Evolutionary conservation across 208 protist species (phyloP).

Genomic region (Leishmania gerbilli): DNA sequence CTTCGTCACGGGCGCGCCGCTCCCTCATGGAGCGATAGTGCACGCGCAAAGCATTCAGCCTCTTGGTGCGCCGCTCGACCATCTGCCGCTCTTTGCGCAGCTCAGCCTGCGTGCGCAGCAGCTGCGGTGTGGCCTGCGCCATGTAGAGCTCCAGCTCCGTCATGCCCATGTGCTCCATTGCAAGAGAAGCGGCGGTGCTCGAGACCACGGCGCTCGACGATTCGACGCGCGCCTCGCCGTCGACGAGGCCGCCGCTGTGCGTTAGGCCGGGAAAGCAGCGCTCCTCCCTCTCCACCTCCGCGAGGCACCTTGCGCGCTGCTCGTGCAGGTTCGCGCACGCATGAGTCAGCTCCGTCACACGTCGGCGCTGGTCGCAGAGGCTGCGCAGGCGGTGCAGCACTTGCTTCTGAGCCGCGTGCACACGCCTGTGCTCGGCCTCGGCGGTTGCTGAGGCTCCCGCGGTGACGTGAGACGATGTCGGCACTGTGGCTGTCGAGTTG

Average conservation of each 20-base stretch:
- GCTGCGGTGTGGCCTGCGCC: conserved; percentile 45
- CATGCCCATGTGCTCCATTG: conserved; percentile 56
- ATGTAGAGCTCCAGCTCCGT: conserved; percentile 83
- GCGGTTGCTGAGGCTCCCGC: conserved; percentile 7
- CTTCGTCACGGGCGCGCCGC: conserved; percentile 17
- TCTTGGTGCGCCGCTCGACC: conserved; percentile 43
- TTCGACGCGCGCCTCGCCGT: neutral
- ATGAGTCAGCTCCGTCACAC: conserved; percentile 49
- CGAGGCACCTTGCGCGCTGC: conserved; percentile 39
- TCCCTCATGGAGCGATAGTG: conserved; percentile 48
- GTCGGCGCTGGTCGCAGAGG: conserved; percentile 40
- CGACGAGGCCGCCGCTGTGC: conserved; percentile 7
- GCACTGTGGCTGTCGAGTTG: neutral
- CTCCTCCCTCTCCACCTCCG: conserved; percentile 57
- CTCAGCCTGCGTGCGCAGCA: conserved; percentile 48
- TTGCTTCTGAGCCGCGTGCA: conserved; percentile 55
- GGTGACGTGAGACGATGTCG: neutral
- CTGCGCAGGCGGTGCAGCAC: conserved; percentile 48
- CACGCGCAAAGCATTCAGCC: conserved; percentile 38
- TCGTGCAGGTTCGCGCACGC: conserved; percentile 68
- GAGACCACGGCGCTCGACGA: neutral
- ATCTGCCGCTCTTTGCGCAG: conserved; percentile 55
- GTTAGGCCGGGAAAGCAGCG: conserved; percentile 42
- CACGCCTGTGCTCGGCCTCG: conserved; percentile 23
- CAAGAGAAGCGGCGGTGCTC: conserved; percentile 7